phyloP scores from a whole-genome alignment of 2,329 filamentous ascomycete genomes.

The Fusarium verticillioides region DNA sequence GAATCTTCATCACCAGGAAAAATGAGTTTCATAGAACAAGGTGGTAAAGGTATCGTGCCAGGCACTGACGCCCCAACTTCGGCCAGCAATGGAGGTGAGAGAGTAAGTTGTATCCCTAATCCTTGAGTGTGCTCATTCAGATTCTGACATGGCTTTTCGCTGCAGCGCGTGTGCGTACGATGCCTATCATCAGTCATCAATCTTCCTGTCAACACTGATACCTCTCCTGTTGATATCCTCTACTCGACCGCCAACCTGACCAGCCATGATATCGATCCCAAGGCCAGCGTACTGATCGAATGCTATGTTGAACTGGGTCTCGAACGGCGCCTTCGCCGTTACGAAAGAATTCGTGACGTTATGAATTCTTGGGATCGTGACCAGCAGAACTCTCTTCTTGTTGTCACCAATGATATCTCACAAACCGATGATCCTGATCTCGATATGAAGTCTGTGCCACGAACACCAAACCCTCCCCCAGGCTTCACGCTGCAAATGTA shows the following conservation, averaged over 20 bases:
- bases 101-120: constrained; percentile 62
- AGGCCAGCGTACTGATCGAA: constrained; percentile 79
- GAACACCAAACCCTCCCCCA: constrained; percentile 66
- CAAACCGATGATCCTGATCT: constrained; percentile 70
- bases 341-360: constrained; percentile 86
- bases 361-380: constrained; percentile 94
- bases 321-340: constrained; percentile 83
- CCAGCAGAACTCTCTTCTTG: constrained; percentile 76
- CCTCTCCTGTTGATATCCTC: constrained; percentile 79
- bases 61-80: constrained; percentile 81
- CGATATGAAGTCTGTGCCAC: constrained; percentile 71
- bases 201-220: constrained; percentile 79
- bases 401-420: constrained; percentile 68
- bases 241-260: constrained; percentile 72
- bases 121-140: neutral
- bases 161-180: constrained; percentile 75
- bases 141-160: constrained; percentile 13
- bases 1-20: constrained; percentile 41
- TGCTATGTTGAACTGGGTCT: constrained; percentile 80
- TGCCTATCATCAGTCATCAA: constrained; percentile 76
- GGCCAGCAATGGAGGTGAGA: constrained; percentile 81
- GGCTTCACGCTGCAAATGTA: constrained; percentile 79
- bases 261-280: constrained; percentile 70
- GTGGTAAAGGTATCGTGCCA: constrained; percentile 59
- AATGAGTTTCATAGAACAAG: constrained; percentile 57